phyloP scores from a whole-genome alignment of 805 yeast genomes.

The Candida namnaoensis region DNA sequence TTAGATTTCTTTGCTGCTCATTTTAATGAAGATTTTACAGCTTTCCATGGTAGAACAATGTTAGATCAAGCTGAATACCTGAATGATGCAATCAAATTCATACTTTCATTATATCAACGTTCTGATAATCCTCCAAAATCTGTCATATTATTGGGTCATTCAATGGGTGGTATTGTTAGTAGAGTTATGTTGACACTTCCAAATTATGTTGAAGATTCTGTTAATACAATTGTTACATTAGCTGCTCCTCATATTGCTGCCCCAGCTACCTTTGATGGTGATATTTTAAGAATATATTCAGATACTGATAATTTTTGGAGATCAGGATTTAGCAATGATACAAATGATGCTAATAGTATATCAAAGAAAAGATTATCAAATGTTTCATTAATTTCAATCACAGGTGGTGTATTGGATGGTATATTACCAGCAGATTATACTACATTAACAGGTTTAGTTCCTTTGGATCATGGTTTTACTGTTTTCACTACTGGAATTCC shows the following conservation, averaged over 20 bases:
- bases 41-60: conserved; percentile 91
- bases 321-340: conserved; percentile 34
- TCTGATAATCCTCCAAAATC: conserved; percentile 43
- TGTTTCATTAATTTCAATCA: conserved; percentile 71
- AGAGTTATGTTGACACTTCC: conserved; percentile 75
- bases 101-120: conserved; percentile 52
- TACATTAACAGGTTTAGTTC: conserved; percentile 60
- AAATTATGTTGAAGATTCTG: conserved; percentile 61
- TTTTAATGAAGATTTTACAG: conserved; percentile 93
- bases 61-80: conserved; percentile 89
- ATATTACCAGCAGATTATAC: conserved; percentile 90
- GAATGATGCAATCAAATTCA: conserved; percentile 79
- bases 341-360: conserved; percentile 17
- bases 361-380: conserved; percentile 42
- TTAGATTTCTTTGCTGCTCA: conserved; percentile 88
- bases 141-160: conserved; percentile 79
- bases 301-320: conserved; percentile 78
- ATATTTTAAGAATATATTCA: conserved; percentile 65
- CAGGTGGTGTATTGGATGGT: conserved; percentile 79
- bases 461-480: conserved; percentile 70
- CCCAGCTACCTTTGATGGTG: conserved; percentile 91
- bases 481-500: conserved; percentile 84
- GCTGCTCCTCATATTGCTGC: conserved; percentile 91
- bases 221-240: conserved; percentile 77
- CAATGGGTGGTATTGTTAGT: conserved; percentile 97